Evolutionary conservation across 75 land plant genomes (phyloP), one percentile per base, ranked within the genome.

Genomic region (Gnetum montanum): DNA sequence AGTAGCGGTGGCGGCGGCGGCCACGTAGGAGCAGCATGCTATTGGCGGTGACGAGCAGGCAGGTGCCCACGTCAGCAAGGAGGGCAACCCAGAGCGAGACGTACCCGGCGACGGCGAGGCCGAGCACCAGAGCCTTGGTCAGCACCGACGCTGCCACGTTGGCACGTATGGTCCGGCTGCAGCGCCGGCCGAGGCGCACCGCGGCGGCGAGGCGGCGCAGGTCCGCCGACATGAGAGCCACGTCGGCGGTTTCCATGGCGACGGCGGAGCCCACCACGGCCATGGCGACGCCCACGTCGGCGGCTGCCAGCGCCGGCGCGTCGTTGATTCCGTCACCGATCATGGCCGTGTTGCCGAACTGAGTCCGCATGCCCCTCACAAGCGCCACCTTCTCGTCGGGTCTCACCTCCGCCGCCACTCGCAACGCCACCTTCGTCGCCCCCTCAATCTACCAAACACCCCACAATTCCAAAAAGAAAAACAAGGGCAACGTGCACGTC

Each of bases 241-340:
- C 68, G 38, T 91, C 77, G 8, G 94, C 84, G 7, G 93, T 78
- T 49, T 91, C 93, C 54, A 69, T 84, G 6, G 97, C 94, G 0
- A 91, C 67, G 0, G 88, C 97, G 0, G 97, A 81, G 26, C 93
- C 93, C 10, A 88, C 77, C 23, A 91, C 74, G 7, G 93, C 97
- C 97, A 91, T 91, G 4, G 97, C 91, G 49, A 91, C 79, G 2
- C 97, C 94, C 8, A 91, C 72, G 46, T 87, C 82, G 0, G 97
- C 97, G 16, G 78, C 74, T 11, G 97, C 93, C 35, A 91, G 58
- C 22, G 97, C 88, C 6, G 88, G 88, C 12, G 88, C 93, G 54
- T 91, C 97, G 58, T 91, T 91, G 52, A 91, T 64, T 5, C 97
- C 97, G 61, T 91, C 97, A 8, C 97, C 97, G 18, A 87, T 65